Evolutionary conservation across 768 basidiomycete genomes (phyloP), one percentile per base, ranked within the genome.

Genomic region (Terana coerulea): DNA sequence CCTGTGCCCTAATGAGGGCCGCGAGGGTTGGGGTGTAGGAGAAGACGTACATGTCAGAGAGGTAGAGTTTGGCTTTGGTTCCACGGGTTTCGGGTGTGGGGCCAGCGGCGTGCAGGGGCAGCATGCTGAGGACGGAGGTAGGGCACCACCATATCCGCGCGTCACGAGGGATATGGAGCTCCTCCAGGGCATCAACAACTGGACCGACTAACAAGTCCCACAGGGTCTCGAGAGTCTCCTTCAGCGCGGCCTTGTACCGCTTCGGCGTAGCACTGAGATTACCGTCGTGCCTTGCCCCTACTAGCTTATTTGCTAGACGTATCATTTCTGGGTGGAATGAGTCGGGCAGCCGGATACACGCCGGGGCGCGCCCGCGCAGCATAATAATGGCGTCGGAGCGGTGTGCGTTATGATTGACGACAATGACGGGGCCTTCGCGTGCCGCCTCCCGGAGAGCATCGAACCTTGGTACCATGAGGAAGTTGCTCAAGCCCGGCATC

Each of bases 331-430:
- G n/a, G n/a, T n/a, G n/a, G 33, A n/a, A 34, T 10, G 17, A 34
- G 33, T 34, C 54, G 53, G 42, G 49, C 54, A 36, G 54, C 49
- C 12, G 41, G n/a, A 58, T 55, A 7, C 60, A 24, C 19, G 55
- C 47, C 11, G 55, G 28, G n/a, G 52, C 39, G 26, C 42, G 17
- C 25, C 50, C 43, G 14, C 35, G 50, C 21, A 44, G 48, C 8
- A 59, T 19, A 22, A 72, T 67, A 25, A 76, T 22, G 0, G 71
- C 73, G 51, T 76, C 72, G 36, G 71, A 75, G 17, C 69, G 61
- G 31, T 26, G 48, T 9, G 28, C 24, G 51, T 62, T 55, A 19
- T 64, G 52, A 34, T 73, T 75, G 39, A 75, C 57, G n/a, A 75
- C 50, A 17, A 74, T 35, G 29, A 74, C 63, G 1, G 72, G 72